phyloP scores from a whole-genome alignment of 305 asterid species.

The Rubia tinctorum region DNA sequence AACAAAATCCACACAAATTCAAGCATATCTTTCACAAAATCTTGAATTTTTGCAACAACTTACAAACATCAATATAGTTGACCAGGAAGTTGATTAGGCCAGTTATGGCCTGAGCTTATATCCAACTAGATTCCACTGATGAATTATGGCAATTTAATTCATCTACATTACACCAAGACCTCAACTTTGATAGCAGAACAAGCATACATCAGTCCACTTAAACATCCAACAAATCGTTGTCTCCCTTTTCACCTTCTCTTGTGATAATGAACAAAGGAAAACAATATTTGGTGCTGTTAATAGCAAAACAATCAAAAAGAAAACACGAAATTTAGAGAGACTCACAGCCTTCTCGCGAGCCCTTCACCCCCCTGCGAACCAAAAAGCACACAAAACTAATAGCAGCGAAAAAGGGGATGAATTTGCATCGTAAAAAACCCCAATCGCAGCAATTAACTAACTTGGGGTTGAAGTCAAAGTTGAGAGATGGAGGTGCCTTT shows the following conservation, averaged over 20 bases:
- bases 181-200: background rate
- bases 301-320: background rate
- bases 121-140: background rate
- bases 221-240: too few species aligned
- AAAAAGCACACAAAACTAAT: conserved; percentile 10
- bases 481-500: conserved; percentile 46
- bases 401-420: background rate
- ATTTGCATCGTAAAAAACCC: background rate
- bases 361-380: conserved; percentile 44
- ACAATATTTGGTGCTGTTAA: background rate
- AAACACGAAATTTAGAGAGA: background rate
- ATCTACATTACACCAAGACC: background rate
- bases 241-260: too few species aligned
- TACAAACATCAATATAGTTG: background rate
- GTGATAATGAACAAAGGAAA: background rate
- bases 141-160: background rate
- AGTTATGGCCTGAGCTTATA: background rate
- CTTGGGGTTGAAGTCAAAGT: conserved; percentile 48
- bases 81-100: background rate
- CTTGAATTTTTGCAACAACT: too few species aligned
- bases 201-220: too few species aligned
- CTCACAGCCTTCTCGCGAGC: conserved; percentile 89
- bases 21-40: background rate
- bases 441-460: background rate
- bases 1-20: background rate